phyloP scores from a whole-genome alignment of 2,329 filamentous ascomycete genomes.

The Ceratocystis destructans region DNA sequence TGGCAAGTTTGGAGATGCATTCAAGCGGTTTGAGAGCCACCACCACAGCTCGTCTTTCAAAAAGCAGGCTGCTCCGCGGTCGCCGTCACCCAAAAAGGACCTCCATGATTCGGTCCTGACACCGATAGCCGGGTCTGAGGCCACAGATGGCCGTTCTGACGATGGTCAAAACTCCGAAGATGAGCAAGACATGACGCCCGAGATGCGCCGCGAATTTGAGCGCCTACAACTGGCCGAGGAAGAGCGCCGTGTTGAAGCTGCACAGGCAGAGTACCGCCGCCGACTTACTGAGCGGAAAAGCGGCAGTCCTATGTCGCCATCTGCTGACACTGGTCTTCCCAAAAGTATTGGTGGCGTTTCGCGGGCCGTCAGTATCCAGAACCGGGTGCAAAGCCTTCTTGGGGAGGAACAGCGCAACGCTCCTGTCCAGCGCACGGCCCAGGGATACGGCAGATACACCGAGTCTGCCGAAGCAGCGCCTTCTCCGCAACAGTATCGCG shows the following conservation, averaged over 20 bases:
- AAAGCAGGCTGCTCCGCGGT: slow-evolving; percentile 27
- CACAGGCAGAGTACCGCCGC: slow-evolving; percentile 75
- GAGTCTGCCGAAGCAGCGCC: slow-evolving; percentile 29
- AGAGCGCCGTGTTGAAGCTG: slow-evolving; percentile 76
- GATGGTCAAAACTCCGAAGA: slow-evolving; percentile 48
- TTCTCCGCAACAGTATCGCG: not conserved
- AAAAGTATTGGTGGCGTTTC: slow-evolving; percentile 46
- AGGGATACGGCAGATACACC: slow-evolving; percentile 82
- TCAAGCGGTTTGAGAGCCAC: slow-evolving; percentile 71
- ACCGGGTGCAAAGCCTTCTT: slow-evolving; percentile 73
- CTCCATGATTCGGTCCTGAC: slow-evolving; percentile 42
- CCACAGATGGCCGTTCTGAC: slow-evolving; percentile 45
- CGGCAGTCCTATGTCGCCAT: slow-evolving; percentile 25
- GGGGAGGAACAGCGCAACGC: slow-evolving; percentile 56
- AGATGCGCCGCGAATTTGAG: slow-evolving; percentile 82
- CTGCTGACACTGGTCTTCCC: slow-evolving; percentile 31
- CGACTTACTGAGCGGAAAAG: slow-evolving; percentile 48
- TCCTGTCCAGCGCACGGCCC: slow-evolving; percentile 54
- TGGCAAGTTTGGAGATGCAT: slow-evolving; percentile 83
- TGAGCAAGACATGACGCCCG: slow-evolving; percentile 59
- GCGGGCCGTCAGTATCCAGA: slow-evolving; percentile 75
- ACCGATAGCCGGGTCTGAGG: slow-evolving; percentile 64
- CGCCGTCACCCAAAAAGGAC: slow-evolving; percentile 38
- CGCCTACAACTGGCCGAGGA: slow-evolving; percentile 69
- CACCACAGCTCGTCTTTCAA: slow-evolving; percentile 21